Base-by-base conservation (phyloP, 1,284 basidiomycete species). In the Taiwanofungus camphoratus region DNA sequence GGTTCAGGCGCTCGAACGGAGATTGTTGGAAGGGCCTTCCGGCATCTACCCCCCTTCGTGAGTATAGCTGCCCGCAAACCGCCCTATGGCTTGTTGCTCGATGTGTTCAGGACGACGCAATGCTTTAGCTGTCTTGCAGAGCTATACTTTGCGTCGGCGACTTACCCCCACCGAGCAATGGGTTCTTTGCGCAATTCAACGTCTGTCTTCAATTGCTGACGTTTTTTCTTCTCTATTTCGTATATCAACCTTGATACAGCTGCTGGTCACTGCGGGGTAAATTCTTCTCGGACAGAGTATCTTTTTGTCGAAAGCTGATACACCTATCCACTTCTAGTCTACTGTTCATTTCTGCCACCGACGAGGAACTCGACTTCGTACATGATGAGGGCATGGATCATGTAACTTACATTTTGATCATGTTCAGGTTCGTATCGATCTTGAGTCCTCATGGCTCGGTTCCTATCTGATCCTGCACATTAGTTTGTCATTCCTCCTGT, bases 321-420 rank as follows among this genome's bases (percentile, higher is more conserved):
- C 30, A 3, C 3, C 9, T 22, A 29, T 31, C 36, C 4, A 42
- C 20, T 16, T 15, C 4, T 33, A 76, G 85, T 3, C 56, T 90
- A 2, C 66, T 92, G 9, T 95, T 95, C 71, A 91, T 94, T 77
- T 87, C 87, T 11, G 91, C 84, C 0, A 95, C 92, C 0, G 90
- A 95, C 60, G 92, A 96, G 65, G 89, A 94, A 60, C 68, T 94
- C 31, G 57, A 72, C 24, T 84, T 74, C 49, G 77, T 84, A 11
- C 71, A 87, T 52, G 74, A 75, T 19, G 68, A 70, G 24, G 84
- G 76, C 38, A 85, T 92, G 77, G 91, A 93, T 59, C 89, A 93
- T 58, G 89, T 93, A 51, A 89, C 90, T 0, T 94, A 94, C 56
- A 73, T 87, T 33, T 69, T 93, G 6, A 82, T 87, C 57, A 82